Base-by-base conservation (phyloP, 495 filamentous ascomycete species). In the Diplogelasinospora grovesii region DNA sequence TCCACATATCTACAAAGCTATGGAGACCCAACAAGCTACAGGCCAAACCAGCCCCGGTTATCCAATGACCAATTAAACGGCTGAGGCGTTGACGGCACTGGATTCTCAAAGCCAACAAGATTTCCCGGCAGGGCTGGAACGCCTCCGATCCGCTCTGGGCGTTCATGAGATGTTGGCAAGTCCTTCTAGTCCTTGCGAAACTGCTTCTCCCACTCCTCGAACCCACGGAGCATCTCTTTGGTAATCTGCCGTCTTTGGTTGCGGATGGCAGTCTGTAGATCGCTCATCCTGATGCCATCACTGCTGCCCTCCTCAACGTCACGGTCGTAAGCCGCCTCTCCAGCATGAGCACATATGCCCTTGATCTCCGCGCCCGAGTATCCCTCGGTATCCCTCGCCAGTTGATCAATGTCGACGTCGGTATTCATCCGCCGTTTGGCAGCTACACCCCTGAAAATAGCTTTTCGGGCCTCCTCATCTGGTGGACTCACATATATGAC, bases 401-500 rank as follows among this genome's bases (percentile, higher is more conserved):
- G 55, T 20, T 70, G 59, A 2, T 70, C 68, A 7, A 86, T 53
- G 48, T 86, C 76, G 7, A 93, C 77, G 34, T 83, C 82, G 0
- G 48, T 15, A 31, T 85, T 56, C 33, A 76, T 70, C 52, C 78
- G 78, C 35, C 74, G 77, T 31, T 66, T 63, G 8, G 73, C 68
- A 59, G 74, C 74, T 15, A 89, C 85, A 21, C 69, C 59, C 15
- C 24, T 20, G 10, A 94, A 65, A 21, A 98, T 96, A 45, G 89
- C 83, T 46, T 65, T 73, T 25, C 92, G 69, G 0, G 87, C 89
- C 24, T 75, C 75, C 26, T 75, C 60, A 51, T 89, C 83, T 5
- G 92, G 92, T 21, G 86, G 82, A 0, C 85, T 83, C 22, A 98
- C 88, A 50, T 95, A 95, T 39, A 96, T 74, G n/a, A 90, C 73